Base-by-base conservation (phyloP, 371 early-diverging fungal genomes). In the Mucor irregularis region DNA sequence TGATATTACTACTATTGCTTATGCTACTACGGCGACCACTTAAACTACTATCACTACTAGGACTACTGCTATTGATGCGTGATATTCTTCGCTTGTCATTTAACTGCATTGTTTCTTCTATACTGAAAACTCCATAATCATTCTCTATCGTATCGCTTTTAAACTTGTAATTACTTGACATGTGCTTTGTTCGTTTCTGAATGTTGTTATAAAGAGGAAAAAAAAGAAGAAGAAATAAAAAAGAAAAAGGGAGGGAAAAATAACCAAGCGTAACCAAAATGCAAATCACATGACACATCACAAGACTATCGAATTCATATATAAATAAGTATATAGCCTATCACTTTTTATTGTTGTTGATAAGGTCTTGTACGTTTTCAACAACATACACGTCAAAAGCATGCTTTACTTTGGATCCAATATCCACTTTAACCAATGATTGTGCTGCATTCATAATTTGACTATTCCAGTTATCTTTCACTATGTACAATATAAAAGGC, bases 401-500 rank as follows among this genome's bases (percentile, higher is more conserved):
- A 19, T 53, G 47, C n/a, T 62, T 55, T 3, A 59, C 62, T 33
- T 66, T 54, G 22, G 52, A 42, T 38, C 64, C 53, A 46, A 70
- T 50, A 53, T 76, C 73, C 10, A 64, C 45, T 30, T 70, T 66
- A 28, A 70, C 66, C 34, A 73, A 46, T 21, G 64, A 49, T 35
- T 70, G 68, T 17, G 76, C 71, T 25, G 65, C 70, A n/a, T 62
- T 62, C 34, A 65, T 64, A 24, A 76, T 56, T 49, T 76, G 76
- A 8, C 33, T 55, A 30, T 76, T 76, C 76, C 76, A 76, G 8
- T 60, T 44, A 19, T 70, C 57, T 51, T 76, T 76, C 22, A 76
- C 76, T 72, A 56, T 24, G n/a, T n/a, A 52, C 11, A 17, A 19
- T 17, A 26, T 17, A 24, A 44, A 19, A n/a, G n/a, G n/a, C n/a